Base-by-base conservation (phyloP, 2,329 filamentous ascomycete species). In the Shiraia sp. region DNA sequence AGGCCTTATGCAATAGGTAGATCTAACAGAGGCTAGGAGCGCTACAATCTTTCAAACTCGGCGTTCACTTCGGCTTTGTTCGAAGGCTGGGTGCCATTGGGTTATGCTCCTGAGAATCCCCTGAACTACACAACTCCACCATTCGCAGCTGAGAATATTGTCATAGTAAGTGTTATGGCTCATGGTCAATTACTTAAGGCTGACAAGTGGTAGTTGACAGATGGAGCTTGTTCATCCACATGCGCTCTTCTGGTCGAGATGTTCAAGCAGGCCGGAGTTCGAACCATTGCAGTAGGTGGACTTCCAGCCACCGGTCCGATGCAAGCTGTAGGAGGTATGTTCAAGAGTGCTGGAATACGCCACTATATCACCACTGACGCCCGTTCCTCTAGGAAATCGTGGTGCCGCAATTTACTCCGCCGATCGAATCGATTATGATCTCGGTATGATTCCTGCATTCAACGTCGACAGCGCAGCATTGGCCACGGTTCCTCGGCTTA, bases 271-370 rank as follows among this genome's bases (percentile, higher is more conserved):
- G 71, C 68, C 27, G 74, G 75, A 10, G 75, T 84, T 2, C 75
- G 74, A 43, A 77, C 76, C 7, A 70, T 84, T 25, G 70, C 71
- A 3, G 68, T 80, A 25, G 83, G 83, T 5, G 83, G 83, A 2
- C 74, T 77, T 0, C 81, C 82, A 0, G 59, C 65, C 4, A 55
- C 70, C 0, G 66, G 65, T 0, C 74, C 76, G 0, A 53, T 53
- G 43, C 50, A 53, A 45, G 41, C 47, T 24, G 50, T 38, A 12
- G 77, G 80, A 10, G 84, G 83, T 10, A n/a, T n/a, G n/a, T n/a
- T n/a, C n/a, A n/a, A n/a, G n/a, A n/a, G n/a, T n/a, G n/a, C n/a
- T n/a, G n/a, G n/a, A n/a, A n/a, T n/a, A n/a, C n/a, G n/a, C n/a
- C n/a, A n/a, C n/a, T n/a, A n/a, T n/a, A n/a, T n/a, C n/a, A n/a